These are phyloP conservation scores for Platanthera zijinensis DNA, from an alignment of 106 monocot genomes.

Conservation along the genomic window DNA sequence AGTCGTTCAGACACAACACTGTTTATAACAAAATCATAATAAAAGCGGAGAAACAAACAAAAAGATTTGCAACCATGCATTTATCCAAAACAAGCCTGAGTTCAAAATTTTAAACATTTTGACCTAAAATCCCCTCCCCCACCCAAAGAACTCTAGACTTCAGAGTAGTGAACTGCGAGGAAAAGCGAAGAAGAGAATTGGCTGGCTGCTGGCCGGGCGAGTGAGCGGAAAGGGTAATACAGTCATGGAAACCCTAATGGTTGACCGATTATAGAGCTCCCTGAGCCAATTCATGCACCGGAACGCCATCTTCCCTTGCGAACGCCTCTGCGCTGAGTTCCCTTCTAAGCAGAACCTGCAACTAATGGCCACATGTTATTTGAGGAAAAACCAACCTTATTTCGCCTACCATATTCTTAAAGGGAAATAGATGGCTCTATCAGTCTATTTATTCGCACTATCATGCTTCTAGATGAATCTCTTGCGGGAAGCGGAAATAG, in stretches of 20 bases:
- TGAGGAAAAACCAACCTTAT: constrained; percentile 81
- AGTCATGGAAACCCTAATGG: constrained; percentile 90
- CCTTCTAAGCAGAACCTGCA: constrained; percentile 87
- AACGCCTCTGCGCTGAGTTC: constrained; percentile 95
- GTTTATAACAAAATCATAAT: too few relatives aligned
- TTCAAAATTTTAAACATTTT: too few relatives aligned
- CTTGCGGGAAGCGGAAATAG: constrained; percentile 76
- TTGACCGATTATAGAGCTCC: constrained; percentile 78
- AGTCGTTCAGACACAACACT: too few relatives aligned
- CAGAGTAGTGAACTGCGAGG: not conserved
- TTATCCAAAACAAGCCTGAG: too few relatives aligned
- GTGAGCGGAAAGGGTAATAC: not conserved
- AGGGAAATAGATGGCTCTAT: constrained; percentile 76
- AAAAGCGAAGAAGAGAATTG: not conserved
- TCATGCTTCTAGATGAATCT: constrained; percentile 96
- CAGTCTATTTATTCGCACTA: constrained; percentile 85
- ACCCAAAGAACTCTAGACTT: too few relatives aligned
- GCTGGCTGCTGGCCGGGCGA: not conserved
- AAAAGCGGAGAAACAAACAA: too few relatives aligned
- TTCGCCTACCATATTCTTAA: constrained; percentile 71
- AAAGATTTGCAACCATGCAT: too few relatives aligned
- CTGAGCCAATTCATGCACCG: constrained; percentile 71
- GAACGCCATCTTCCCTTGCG: constrained; percentile 96
- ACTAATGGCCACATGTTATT: constrained; percentile 83
- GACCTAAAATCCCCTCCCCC: too few relatives aligned